phyloP scores from a whole-genome alignment of 768 basidiomycete species.

The Leccinum incarnatum region DNA sequence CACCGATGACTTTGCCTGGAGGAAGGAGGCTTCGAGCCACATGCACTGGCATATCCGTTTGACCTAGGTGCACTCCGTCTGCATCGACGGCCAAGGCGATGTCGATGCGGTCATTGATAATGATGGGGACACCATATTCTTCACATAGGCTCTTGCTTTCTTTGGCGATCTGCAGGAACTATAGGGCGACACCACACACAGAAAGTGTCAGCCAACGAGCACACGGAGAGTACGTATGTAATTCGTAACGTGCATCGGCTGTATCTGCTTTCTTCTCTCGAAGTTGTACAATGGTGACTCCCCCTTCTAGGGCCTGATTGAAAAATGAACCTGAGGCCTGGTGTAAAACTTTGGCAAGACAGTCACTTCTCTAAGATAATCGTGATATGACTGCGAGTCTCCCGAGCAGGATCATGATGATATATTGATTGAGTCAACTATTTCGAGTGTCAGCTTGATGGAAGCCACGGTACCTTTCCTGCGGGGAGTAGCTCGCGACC shows the following conservation, averaged over 20 bases:
- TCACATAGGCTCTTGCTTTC: constrained; percentile 70
- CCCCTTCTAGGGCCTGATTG: constrained; percentile 71
- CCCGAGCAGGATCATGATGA: constrained; percentile 1
- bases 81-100: constrained; percentile 76
- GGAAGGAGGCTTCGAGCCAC: constrained; percentile 70
- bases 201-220: neutral
- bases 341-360: neutral
- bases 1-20: constrained; percentile 67
- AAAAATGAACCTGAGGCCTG: constrained; percentile 38
- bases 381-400: constrained; percentile 56
- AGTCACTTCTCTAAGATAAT: constrained; percentile 43
- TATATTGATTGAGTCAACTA: neutral
- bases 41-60: constrained; percentile 75
- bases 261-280: constrained; percentile 86
- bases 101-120: constrained; percentile 89
- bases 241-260: constrained; percentile 54
- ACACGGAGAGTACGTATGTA: neutral
- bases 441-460: neutral
- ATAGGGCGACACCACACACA: neutral
- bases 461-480: constrained; percentile 55
- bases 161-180: constrained; percentile 78
- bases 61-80: constrained; percentile 86
- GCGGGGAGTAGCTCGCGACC: constrained; percentile 73
- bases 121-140: constrained; percentile 72
- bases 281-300: constrained; percentile 87